A percentile compares a stretch with the other conserved stretches of the same genome.
These are phyloP conservation scores for Leccinum incarnatum DNA, from an alignment of 768 basidiomycete species.

Conservation along the genomic window DNA sequence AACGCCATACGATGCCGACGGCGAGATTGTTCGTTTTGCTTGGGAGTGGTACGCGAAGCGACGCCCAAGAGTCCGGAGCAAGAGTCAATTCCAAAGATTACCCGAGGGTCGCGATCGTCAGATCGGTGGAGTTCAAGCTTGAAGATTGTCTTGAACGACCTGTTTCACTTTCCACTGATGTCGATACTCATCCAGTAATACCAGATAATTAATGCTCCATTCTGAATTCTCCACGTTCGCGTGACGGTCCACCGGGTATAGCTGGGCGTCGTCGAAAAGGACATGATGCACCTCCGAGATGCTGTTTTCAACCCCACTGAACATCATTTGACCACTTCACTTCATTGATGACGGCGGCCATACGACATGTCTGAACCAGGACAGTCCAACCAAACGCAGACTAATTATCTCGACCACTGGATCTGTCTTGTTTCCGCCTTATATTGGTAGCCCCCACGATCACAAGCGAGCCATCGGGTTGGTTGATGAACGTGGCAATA, in stretches of 20 bases:
- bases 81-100: constrained; percentile 57
- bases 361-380: no score
- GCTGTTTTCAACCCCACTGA: background rate
- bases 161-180: background rate
- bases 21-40: constrained; percentile 83
- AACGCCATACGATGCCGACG: constrained; percentile 94
- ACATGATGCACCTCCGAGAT: background rate
- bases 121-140: constrained; percentile 20
- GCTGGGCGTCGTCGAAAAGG: background rate
- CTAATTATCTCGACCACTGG: background rate
- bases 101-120: constrained; percentile 59
- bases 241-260: background rate
- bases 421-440: background rate
- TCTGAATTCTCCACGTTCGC: background rate
- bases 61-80: constrained; percentile 64
- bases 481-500: background rate
- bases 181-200: background rate
- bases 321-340: background rate
- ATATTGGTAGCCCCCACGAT: background rate
- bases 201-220: background rate
- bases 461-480: background rate
- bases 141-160: background rate
- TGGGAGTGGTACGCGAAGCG: constrained; percentile 94
- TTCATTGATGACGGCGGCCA: background rate
- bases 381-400: background rate